Conservation (phyloP, 345 rosid genomes). For the Erucastrum elatum region DNA sequence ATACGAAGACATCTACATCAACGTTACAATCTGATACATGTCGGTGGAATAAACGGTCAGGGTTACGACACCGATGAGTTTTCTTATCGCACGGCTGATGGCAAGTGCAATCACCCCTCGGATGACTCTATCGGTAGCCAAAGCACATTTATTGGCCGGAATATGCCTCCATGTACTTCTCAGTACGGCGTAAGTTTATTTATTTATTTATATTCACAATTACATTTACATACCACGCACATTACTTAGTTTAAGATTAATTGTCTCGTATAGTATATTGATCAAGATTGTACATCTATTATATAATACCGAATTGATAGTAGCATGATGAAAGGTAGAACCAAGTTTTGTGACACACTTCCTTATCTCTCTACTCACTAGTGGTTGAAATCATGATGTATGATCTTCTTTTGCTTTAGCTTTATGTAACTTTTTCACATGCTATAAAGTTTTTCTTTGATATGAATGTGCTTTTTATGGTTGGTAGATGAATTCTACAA, state of each 20-base stretch:
- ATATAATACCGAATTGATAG: not conserved
- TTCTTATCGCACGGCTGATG: constrained; percentile 63
- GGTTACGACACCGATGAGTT: constrained; percentile 50
- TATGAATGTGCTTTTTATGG: not conserved
- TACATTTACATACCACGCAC: not conserved
- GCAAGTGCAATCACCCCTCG: constrained; percentile 62
- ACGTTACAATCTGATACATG: constrained; percentile 66
- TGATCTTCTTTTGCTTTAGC: constrained; percentile 5
- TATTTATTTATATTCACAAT: not conserved
- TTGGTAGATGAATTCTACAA: not conserved
- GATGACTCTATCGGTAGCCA: constrained; percentile 60
- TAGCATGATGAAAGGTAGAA: not conserved
- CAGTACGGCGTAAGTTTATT: constrained; percentile 45
- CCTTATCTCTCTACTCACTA: not conserved
- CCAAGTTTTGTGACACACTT: constrained; percentile 3
- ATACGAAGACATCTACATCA: constrained; percentile 71
- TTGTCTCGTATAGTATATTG: not conserved
- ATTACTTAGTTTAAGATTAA: not conserved
- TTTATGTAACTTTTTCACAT: not conserved
- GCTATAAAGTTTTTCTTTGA: not conserved
- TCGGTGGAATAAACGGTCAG: constrained; percentile 51
- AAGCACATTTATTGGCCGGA: constrained; percentile 64
- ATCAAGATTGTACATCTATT: not conserved
- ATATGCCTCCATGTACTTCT: constrained; percentile 61
- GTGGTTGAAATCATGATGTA: constrained; percentile 26